Conservation (phyloP, 2,329 filamentous ascomycete species). For the Aspergillus melleus region DNA sequence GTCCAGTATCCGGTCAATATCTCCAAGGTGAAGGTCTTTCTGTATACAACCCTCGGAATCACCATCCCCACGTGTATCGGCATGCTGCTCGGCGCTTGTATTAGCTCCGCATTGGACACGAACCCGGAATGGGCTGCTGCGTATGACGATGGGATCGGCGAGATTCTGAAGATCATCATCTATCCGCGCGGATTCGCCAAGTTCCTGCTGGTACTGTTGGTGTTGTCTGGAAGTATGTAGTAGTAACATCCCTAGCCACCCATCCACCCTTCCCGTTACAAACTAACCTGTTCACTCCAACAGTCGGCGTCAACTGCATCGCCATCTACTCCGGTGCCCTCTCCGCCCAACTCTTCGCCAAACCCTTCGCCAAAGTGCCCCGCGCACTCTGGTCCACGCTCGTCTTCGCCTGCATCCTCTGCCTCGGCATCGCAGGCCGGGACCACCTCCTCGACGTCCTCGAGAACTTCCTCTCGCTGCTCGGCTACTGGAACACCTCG, state of each 20-base stretch:
- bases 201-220: constrained; percentile 39
- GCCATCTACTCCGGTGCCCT: constrained; percentile 41
- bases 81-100: constrained; percentile 49
- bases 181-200: constrained; percentile 51
- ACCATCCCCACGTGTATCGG: constrained; percentile 44
- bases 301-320: constrained; percentile 50
- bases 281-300: not conserved
- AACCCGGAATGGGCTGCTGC: constrained; percentile 39
- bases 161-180: constrained; percentile 47
- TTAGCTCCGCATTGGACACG: constrained; percentile 45
- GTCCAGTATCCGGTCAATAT: constrained; percentile 51
- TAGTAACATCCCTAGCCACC: not conserved
- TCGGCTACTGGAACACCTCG: constrained; percentile 54
- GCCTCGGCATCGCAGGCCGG: constrained; percentile 45
- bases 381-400: constrained; percentile 52
- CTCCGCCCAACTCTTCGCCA: constrained; percentile 43
- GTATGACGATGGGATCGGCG: constrained; percentile 43
- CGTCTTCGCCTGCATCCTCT: constrained; percentile 48
- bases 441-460: constrained; percentile 48
- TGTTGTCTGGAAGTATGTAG: constrained; percentile 30
- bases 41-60: not conserved
- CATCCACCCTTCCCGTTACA: not conserved
- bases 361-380: constrained; percentile 45
- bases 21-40: not conserved
- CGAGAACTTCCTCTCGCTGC: constrained; percentile 49